Percentiles rank a stretch among this genome's conserved stretches.
phyloP scores from a whole-genome alignment of 345 rosid species.

The Balakata baccata region DNA sequence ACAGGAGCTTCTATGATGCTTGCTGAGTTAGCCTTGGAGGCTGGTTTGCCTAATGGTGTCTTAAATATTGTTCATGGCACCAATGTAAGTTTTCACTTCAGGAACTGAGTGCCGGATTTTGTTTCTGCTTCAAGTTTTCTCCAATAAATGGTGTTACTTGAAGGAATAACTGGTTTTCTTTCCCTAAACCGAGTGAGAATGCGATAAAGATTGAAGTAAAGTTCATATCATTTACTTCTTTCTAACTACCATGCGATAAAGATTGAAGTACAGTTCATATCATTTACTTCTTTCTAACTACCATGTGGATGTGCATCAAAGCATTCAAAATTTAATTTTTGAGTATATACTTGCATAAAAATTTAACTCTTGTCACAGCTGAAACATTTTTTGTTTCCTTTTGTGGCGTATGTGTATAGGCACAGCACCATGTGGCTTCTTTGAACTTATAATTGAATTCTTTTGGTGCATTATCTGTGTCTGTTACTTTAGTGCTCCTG shows the following conservation, averaged over 20 bases:
- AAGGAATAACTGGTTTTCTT: constrained; percentile 1
- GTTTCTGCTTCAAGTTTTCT: constrained; percentile 9
- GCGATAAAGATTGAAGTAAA: not conserved
- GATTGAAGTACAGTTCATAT: not conserved
- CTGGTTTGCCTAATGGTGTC: constrained; percentile 55
- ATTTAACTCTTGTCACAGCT: not conserved
- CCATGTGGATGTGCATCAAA: not conserved
- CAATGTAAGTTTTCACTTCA: constrained; percentile 26
- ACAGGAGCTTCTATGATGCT: constrained; percentile 48
- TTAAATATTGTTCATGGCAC: constrained; percentile 52
- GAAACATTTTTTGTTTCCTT: not conserved
- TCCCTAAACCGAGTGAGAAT: not conserved
- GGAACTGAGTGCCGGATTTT: not conserved
- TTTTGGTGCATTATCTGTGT: not conserved
- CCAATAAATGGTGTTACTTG: not conserved
- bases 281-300: not conserved
- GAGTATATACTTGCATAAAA: not conserved
- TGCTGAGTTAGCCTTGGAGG: constrained; percentile 52
- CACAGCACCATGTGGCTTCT: not conserved
- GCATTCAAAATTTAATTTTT: not conserved
- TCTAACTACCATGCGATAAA: not conserved
- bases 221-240: not conserved
- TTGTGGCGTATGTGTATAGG: not conserved
- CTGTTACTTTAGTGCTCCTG: not conserved
- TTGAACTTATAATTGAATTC: not conserved